Evolutionary conservation across 805 yeast species (phyloP).

Genomic region (Starmerella potacharoeniae): DNA sequence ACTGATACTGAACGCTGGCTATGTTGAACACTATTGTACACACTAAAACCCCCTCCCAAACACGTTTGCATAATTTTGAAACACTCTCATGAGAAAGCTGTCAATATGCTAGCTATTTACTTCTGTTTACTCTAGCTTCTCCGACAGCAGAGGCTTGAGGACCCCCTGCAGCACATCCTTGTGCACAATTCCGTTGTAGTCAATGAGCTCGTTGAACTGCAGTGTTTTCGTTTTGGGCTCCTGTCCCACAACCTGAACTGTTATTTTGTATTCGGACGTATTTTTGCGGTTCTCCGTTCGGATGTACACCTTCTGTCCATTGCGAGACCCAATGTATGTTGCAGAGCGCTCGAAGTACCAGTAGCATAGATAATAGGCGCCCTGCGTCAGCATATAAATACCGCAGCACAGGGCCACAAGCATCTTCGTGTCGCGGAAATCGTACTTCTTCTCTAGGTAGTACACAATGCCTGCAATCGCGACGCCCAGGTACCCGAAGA

Average conservation of each 20-base stretch:
- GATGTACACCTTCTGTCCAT: constrained; percentile 13
- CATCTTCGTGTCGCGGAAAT: constrained; percentile 12
- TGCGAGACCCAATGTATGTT: constrained; percentile 15
- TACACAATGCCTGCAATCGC: constrained; percentile 15
- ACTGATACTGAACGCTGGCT: too few relatives aligned
- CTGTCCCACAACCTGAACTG: neutral
- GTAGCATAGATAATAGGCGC: constrained; percentile 14
- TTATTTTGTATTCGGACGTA: constrained; percentile 6
- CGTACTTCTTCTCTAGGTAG: constrained; percentile 16
- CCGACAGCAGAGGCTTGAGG: neutral
- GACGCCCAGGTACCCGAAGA: constrained; percentile 16
- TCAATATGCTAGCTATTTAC: neutral
- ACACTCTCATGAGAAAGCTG: too few relatives aligned
- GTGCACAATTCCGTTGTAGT: constrained; percentile 3
- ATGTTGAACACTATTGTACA: too few relatives aligned
- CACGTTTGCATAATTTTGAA: too few relatives aligned
- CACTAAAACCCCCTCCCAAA: too few relatives aligned
- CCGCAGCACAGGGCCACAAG: constrained; percentile 13
- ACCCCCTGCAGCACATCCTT: neutral
- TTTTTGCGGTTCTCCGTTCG: constrained; percentile 10
- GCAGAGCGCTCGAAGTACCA: constrained; percentile 16
- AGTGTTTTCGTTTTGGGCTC: neutral
- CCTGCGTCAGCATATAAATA: constrained; percentile 11
- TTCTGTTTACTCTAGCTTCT: neutral
- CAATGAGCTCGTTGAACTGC: constrained; percentile 12